Evolutionary conservation across 805 yeast species (phyloP).

Genomic region (Pichia californica): DNA sequence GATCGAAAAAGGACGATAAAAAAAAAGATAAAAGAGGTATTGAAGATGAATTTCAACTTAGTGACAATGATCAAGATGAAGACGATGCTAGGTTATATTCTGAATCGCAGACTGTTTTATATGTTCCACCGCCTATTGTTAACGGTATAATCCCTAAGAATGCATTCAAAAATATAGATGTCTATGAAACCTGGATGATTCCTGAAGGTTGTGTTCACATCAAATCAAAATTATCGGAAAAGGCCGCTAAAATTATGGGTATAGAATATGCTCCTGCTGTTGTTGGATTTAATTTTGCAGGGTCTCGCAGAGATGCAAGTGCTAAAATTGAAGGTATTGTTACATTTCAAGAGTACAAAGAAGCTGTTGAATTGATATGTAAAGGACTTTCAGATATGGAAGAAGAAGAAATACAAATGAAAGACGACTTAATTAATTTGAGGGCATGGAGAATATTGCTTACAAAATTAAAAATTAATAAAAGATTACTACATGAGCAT

Average conservation of each 20-base stretch:
- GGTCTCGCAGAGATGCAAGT: constrained; percentile 39
- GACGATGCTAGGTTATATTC: constrained; percentile 59
- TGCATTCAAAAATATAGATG: constrained; percentile 77
- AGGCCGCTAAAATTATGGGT: constrained; percentile 64
- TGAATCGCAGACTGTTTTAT: constrained; percentile 68
- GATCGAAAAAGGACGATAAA: constrained; percentile 20
- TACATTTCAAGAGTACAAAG: constrained; percentile 53
- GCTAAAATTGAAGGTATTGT: constrained; percentile 74
- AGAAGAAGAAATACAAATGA: constrained; percentile 36
- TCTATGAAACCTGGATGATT: constrained; percentile 72
- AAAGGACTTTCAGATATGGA: constrained; percentile 45
- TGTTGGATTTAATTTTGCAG: constrained; percentile 69
- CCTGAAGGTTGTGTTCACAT: constrained; percentile 73
- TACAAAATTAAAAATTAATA: constrained; percentile 41
- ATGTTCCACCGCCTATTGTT: constrained; percentile 55
- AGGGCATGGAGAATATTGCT: constrained; percentile 49
- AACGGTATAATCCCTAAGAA: constrained; percentile 70
- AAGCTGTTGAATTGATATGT: constrained; percentile 50
- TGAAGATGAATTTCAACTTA: constrained; percentile 24
- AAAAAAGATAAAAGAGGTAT: constrained; percentile 12
- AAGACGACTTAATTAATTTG: constrained; percentile 43
- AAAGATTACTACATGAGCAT: constrained; percentile 41
- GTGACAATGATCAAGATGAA: constrained; percentile 42
- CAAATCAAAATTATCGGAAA: constrained; percentile 45
- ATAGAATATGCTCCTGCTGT: constrained; percentile 86